These are phyloP conservation scores for Dactylellina leptospora DNA, from an alignment of 2,329 filamentous ascomycete genomes.

Conservation along the genomic window DNA sequence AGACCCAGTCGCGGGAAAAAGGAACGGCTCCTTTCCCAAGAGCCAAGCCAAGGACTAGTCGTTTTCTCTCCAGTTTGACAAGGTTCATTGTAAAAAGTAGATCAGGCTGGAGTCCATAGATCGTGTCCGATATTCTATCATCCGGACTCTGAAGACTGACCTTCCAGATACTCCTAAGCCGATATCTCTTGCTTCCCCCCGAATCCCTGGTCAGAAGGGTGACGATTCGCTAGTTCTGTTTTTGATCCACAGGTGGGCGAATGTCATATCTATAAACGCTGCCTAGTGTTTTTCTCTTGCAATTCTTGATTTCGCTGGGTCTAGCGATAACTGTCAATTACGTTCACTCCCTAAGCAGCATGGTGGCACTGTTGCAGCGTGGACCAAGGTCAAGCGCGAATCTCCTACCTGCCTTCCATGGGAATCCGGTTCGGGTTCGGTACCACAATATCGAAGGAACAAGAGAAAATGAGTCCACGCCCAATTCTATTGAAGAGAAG, in stretches of 20 bases:
- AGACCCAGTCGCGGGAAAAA: conserved; percentile 52
- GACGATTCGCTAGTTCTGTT: conserved; percentile 42
- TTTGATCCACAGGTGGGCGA: conserved; percentile 36
- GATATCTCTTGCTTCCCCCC: conserved; percentile 31
- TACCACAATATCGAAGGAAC: conserved; percentile 46
- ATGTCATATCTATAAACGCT: conserved; percentile 39
- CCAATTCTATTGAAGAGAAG: conserved; percentile 34
- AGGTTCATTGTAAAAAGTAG: conserved; percentile 52
- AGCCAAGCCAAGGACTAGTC: conserved; percentile 43
- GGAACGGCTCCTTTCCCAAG: conserved; percentile 53
- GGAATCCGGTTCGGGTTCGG: conserved; percentile 52
- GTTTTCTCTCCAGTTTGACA: conserved; percentile 41
- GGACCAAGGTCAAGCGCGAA: conserved; percentile 51
- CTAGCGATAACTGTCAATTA: conserved; percentile 19
- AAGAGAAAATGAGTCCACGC: conserved; percentile 22
- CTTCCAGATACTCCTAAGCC: conserved; percentile 51
- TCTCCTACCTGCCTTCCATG: conserved; percentile 52
- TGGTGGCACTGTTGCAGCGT: conserved; percentile 51
- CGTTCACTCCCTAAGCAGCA: conserved; percentile 15
- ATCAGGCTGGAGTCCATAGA: conserved; percentile 50
- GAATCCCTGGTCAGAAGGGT: conserved; percentile 41
- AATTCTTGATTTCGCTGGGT: conserved; percentile 41
- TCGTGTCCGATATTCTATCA: conserved; percentile 50
- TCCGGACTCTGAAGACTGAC: conserved; percentile 48
- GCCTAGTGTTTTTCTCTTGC: conserved; percentile 28